Base-by-base conservation (phyloP, 345 rosid species). In the Arabidopsis thaliana region DNA sequence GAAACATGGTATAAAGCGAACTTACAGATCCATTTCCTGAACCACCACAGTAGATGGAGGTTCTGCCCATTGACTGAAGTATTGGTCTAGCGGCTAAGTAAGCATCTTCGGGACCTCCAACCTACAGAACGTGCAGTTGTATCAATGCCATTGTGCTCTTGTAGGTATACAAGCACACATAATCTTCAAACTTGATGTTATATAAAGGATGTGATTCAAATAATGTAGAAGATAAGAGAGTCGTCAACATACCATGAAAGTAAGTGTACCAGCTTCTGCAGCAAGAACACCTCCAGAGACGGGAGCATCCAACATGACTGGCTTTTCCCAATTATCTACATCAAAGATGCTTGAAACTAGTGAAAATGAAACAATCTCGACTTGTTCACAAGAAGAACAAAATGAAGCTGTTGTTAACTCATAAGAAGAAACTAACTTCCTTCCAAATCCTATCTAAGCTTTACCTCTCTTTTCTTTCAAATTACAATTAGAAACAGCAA, bases 231-330 rank as follows among this genome's bases (percentile, higher is more conserved):
- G 62, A 22, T 63, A 24, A 65, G 68, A 65, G 24, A 4, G 36
- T 33, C 7, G 5, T 57, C 48, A 67, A 2, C 70, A 73, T 81
- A 90, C 97, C 94, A 94, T 91, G 84, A 94, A 94, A 64, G 95
- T 88, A n/a, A 94, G 95, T 24, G 91, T 75, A 51, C 89, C 89
- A 49, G 91, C 86, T 82, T 91, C 96, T 34, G 97, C 98, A 78
- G 93, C 97, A 78, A 88, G 87, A 83, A 91, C 88, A 71, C 98
- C 98, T 74, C 97, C 97, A 64, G 98, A 94, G 36, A 94, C 97
- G 9, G 98, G 97, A 81, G 98, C 98, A 81, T 94, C 98, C 86
- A 91, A 82, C 96, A 94, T 94, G 65, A 83, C 79, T 65, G 98
- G 93, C 33, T 78, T 86, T 78, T 79, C 83, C 90, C 86, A 81